Conservation (phyloP, 1,139 yeast species). For the Sugiyamaella xylanicola region DNA sequence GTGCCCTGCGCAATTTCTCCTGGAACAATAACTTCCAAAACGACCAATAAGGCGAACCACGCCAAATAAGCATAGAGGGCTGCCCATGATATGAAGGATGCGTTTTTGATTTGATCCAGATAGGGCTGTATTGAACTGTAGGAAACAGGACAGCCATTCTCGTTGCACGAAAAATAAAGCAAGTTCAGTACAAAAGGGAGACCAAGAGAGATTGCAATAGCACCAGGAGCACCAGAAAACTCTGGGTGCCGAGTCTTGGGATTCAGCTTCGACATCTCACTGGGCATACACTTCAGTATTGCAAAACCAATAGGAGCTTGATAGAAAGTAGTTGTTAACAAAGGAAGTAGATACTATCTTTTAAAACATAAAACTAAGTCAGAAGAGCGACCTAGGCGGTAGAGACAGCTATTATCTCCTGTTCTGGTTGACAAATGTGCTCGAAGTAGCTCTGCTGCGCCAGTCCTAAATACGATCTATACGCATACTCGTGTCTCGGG, state of each 20-base stretch:
- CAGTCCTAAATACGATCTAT: background rate
- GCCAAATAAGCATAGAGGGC: constrained; percentile 67
- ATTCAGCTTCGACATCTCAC: constrained; percentile 48
- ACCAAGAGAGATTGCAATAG: constrained; percentile 62
- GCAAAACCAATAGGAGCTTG: background rate
- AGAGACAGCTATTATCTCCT: no score
- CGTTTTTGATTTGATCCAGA: constrained; percentile 40
- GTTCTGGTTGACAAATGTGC: background rate
- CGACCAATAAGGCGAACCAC: constrained; percentile 72
- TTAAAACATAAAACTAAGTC: no score
- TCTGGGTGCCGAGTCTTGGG: constrained; percentile 73
- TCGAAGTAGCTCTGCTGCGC: background rate
- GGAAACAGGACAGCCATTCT: constrained; percentile 40
- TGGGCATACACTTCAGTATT: background rate
- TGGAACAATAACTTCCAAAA: constrained; percentile 70
- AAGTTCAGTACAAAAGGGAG: constrained; percentile 65
- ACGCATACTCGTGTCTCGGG: background rate
- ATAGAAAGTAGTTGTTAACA: background rate
- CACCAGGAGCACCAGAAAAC: constrained; percentile 79
- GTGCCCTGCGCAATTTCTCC: constrained; percentile 72
- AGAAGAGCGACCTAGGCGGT: no score
- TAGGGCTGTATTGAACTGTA: constrained; percentile 31
- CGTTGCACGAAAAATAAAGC: constrained; percentile 54
- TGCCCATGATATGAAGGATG: constrained; percentile 36
- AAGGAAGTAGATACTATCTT: background rate